Base-by-base conservation (phyloP, 371 early-diverging fungal genomes). In the Mucor racemosus region DNA sequence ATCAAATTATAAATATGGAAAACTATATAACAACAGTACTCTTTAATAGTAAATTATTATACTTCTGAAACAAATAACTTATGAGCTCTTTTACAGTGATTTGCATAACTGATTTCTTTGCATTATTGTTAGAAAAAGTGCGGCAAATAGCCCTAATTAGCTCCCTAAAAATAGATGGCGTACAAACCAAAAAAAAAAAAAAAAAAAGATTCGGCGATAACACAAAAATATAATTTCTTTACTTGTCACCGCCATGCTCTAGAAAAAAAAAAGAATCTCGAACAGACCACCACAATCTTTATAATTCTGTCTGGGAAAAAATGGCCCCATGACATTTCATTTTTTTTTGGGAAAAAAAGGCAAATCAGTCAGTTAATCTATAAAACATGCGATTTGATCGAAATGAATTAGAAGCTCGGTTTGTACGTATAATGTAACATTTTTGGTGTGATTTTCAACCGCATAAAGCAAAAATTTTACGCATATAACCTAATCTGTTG, bases 241-340 rank as follows among this genome's bases (percentile, higher is more conserved):
- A 3, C 26, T 26, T 26, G 3, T 26, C 26, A 26, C 26, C 26
- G 1, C n/a, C 44, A 17, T 44, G 44, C 17, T n/a, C 15, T 17
- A 17, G 17, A 44, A 10, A 41, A 44, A 44, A 44, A 44, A 44
- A 17, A n/a, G 44, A 44, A 44, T 44, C 44, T 44, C 44, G 44
- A 44, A 44, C 44, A 44, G 44, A 44, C 44, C 44, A 44, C 44
- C 44, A 15, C 7, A 44, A 41, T n/a, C n/a, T 44, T n/a, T 15
- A 17, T 0, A n/a, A n/a, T 6, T 17, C 7, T 15, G 17, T 17
- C 44, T 44, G 44, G 44, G 44, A 44, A 44, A 7, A 7, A n/a
- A 7, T n/a, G 44, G 44, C 44, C 44, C 44, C 44, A 44, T 44
- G 44, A 44, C 44, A 44, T 44, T 44, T 44, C 44, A 17, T 44